These are phyloP conservation scores for Zygosaccharomyces gambellarensis DNA, from an alignment of 805 yeast species.

Conservation along the genomic window DNA sequence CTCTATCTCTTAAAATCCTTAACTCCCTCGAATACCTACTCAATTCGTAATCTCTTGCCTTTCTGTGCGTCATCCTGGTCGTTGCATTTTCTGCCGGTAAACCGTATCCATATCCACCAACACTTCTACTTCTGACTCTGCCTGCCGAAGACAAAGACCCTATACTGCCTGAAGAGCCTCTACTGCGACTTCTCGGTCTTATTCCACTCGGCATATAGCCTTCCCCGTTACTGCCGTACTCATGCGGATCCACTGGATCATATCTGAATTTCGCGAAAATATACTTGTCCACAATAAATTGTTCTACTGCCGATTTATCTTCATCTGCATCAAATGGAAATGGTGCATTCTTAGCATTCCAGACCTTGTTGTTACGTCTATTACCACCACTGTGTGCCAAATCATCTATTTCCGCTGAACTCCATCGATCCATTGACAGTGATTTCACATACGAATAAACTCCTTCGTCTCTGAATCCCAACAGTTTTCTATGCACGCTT, in stretches of 20 bases:
- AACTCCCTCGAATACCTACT: slow-evolving; percentile 48
- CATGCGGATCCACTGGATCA: slow-evolving; percentile 29
- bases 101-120: slow-evolving; percentile 7
- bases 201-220: slow-evolving; percentile 3
- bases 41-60: slow-evolving; percentile 50
- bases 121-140: slow-evolving; percentile 5
- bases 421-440: slow-evolving; percentile 69
- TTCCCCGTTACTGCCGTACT: slow-evolving; percentile 17
- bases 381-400: slow-evolving; percentile 51
- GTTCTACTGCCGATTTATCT: slow-evolving; percentile 49
- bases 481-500: slow-evolving; percentile 57
- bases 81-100: slow-evolving; percentile 18
- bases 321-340: slow-evolving; percentile 76
- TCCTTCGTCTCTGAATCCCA: slow-evolving; percentile 42
- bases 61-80: slow-evolving; percentile 46
- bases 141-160: slow-evolving; percentile 1
- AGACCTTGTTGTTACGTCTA: slow-evolving; percentile 49
- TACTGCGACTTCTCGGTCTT: slow-evolving; percentile 19
- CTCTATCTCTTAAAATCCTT: slow-evolving; percentile 47
- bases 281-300: slow-evolving; percentile 64
- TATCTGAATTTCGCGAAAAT: slow-evolving; percentile 51
- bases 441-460: slow-evolving; percentile 66
- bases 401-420: slow-evolving; percentile 46
- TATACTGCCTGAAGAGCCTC: slow-evolving; percentile 11
- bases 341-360: slow-evolving; percentile 67